Evolutionary conservation across 495 filamentous ascomycete genomes (phyloP).

Genomic region (Thermothielavioides terrestris): DNA sequence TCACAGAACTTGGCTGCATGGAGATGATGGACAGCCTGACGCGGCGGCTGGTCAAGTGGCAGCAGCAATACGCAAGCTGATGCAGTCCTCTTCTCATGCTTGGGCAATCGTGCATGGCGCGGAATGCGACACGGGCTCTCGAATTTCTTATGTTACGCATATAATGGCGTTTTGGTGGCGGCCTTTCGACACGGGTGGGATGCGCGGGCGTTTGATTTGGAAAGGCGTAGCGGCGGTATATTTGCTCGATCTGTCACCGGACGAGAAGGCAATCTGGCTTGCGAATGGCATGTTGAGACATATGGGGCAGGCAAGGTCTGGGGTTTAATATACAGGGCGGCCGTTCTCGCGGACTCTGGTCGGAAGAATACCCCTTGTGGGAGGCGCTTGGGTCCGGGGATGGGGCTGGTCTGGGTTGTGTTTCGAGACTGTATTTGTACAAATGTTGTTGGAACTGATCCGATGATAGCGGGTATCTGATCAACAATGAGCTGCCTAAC

Average conservation of each 20-base stretch:
- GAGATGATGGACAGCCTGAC: conserved; percentile 81
- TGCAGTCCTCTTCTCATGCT: too few relatives aligned
- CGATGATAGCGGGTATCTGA: conserved; percentile 2
- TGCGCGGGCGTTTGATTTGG: neutral
- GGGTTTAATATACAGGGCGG: conserved; percentile 1
- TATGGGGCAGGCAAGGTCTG: neutral
- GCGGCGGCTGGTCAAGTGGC: conserved; percentile 68
- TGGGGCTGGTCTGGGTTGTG: neutral
- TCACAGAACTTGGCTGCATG: conserved; percentile 58
- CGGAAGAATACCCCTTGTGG: conserved; percentile 5
- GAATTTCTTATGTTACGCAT: conserved; percentile 1
- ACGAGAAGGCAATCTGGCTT: neutral
- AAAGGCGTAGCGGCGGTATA: too few relatives aligned
- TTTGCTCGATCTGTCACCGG: neutral
- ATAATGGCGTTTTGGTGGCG: neutral
- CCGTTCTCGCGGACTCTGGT: conserved; percentile 6
- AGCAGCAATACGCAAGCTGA: conserved; percentile 46
- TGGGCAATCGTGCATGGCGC: too few relatives aligned
- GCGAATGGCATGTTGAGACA: neutral
- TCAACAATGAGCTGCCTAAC: neutral
- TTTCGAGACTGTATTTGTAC: neutral
- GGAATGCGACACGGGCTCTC: neutral
- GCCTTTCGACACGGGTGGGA: neutral
- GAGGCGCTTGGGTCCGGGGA: conserved; percentile 2
- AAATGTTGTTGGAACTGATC: neutral